phyloP scores from a whole-genome alignment of 441 rosid species.

The Euphorbia corollata region DNA sequence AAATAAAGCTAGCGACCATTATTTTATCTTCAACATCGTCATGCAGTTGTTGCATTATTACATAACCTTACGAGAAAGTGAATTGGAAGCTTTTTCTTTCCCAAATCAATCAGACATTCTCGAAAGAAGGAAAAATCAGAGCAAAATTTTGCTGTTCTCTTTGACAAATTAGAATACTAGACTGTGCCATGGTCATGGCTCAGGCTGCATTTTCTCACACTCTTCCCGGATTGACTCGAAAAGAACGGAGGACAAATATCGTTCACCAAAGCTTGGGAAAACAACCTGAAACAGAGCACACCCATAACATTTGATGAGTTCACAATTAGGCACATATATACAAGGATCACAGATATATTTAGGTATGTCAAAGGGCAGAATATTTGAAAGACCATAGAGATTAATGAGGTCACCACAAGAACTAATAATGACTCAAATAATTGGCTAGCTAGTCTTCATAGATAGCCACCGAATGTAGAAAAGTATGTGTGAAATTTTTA shows the following conservation, averaged over 20 bases:
- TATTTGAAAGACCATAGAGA: not conserved
- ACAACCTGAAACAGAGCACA: slow-evolving; percentile 49
- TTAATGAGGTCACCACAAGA: not conserved
- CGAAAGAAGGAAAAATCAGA: not conserved
- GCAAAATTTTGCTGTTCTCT: not conserved
- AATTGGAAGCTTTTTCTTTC: not conserved
- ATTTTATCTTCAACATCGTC: not conserved
- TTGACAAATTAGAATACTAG: slow-evolving; percentile 4
- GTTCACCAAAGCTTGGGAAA: slow-evolving; percentile 92
- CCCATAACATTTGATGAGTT: slow-evolving; percentile 1
- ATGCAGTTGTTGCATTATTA: not conserved
- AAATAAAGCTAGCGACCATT: not conserved
- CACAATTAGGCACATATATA: not conserved
- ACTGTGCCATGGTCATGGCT: slow-evolving; percentile 33
- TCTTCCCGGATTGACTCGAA: slow-evolving; percentile 89
- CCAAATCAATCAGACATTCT: slow-evolving; percentile 4
- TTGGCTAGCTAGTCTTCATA: not conserved
- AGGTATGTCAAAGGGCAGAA: not conserved
- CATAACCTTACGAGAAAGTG: not conserved
- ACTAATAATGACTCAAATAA: not conserved
- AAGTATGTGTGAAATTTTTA: not conserved
- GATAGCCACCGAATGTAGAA: not conserved
- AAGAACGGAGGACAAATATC: slow-evolving; percentile 74
- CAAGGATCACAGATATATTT: not conserved
- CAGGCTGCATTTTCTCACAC: slow-evolving; percentile 84